A percentile compares a stretch with the other conserved stretches of the same genome.
phyloP scores from a whole-genome alignment of 2,329 filamentous ascomycete genomes.

The Scolecobasidium constrictum region DNA sequence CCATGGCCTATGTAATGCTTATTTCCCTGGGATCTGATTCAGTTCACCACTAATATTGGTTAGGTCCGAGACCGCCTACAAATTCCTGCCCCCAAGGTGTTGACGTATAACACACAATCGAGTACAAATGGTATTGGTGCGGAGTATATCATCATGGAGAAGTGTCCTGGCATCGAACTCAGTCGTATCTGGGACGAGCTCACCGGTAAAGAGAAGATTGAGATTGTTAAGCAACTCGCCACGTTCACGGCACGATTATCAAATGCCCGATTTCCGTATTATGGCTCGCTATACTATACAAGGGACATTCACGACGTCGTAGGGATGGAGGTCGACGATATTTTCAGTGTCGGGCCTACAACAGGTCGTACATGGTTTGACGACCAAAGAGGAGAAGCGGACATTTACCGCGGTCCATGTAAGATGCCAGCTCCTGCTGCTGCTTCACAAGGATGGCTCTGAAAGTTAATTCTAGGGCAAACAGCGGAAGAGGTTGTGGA shows the following conservation, averaged over 20 bases:
- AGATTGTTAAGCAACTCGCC: background rate
- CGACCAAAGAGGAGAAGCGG: background rate
- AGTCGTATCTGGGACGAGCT: background rate
- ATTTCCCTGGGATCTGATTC: background rate
- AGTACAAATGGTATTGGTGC: conserved; percentile 6
- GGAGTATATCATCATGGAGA: conserved; percentile 11
- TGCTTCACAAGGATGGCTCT: background rate
- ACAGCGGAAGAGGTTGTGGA: conserved; percentile 7
- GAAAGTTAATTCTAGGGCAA: conserved; percentile 2
- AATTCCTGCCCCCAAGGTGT: conserved; percentile 5
- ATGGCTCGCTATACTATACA: no score
- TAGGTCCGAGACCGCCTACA: conserved; percentile 1
- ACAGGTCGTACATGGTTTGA: conserved; percentile 1
- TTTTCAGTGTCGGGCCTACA: background rate
- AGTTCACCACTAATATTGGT: background rate
- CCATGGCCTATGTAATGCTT: conserved; percentile 12
- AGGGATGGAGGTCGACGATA: background rate
- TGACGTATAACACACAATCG: background rate
- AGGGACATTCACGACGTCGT: background rate
- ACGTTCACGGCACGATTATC: background rate
- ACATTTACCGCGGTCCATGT: conserved; percentile 1
- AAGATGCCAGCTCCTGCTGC: background rate
- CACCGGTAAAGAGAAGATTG: background rate
- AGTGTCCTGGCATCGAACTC: background rate
- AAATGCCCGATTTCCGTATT: no score